Base-by-base conservation (phyloP, 2,329 filamentous ascomycete species). In the Fusarium annulatum region DNA sequence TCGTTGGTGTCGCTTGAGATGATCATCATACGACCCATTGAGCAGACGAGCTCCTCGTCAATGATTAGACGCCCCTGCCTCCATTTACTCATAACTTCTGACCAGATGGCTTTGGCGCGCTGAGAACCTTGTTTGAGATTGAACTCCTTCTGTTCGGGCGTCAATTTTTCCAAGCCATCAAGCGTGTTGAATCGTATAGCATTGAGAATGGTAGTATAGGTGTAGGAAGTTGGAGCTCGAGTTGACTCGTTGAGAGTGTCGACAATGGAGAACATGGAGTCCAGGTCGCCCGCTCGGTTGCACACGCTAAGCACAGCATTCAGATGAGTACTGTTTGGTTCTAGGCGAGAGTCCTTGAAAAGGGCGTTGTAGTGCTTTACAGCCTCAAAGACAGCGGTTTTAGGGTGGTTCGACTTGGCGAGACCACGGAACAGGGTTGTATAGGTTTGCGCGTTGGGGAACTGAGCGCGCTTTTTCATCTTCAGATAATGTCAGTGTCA, bases 381-480 rank as follows among this genome's bases (percentile, higher is more conserved):
- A 0, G 94, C 94, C 73, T 93, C 91, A 62, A 86, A 81, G 10
- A 96, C 87, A 55, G 91, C 91, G 36, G 89, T 81, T 48, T 88
- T 85, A 2, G 86, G 82, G 66, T 92, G 88, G 3, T 87, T 80
- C 21, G 91, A 90, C 46, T 86, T 83, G 45, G 91, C 88, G 61
- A 95, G 90, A 36, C 95, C 96, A 57, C 89, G 87, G 74, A 99
- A 91, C 66, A 98, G 88, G 65, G 94, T 91, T 23, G 94, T 96
- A 80, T 93, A 98, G 1, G 96, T 98, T 77, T 92, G 89, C 7
- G 90, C 88, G 80, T 95, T 96, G 2, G 96, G 96, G 33, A 88
- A 86, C 77, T 97, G 93, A 9, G 87, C 92, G 69, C 95, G 89
- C 84, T 98, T 98, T 85, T 98, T 99, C 96, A 99, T 98, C 93